phyloP scores from a whole-genome alignment of 2,329 filamentous ascomycete species.

The Hymenotorrendiella dingleyae region DNA sequence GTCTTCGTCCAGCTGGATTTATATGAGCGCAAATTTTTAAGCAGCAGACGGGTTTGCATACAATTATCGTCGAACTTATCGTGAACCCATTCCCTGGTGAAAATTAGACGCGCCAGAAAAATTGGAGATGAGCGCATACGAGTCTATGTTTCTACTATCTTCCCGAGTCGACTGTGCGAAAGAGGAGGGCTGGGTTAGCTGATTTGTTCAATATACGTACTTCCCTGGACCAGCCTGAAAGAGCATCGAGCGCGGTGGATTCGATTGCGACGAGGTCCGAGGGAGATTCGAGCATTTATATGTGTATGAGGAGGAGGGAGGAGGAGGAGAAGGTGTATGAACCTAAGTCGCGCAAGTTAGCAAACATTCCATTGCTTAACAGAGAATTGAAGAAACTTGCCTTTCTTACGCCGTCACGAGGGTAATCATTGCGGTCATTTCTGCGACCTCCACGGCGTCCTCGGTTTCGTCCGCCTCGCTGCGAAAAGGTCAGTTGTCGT shows the following conservation, averaged over 20 bases:
- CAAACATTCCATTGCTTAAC: background rate
- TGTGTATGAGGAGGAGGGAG: conserved; percentile 25
- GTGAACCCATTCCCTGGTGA: conserved; percentile 80
- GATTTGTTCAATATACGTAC: conserved; percentile 37
- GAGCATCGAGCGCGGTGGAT: conserved; percentile 28
- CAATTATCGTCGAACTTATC: conserved; percentile 78
- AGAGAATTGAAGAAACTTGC: conserved; percentile 43
- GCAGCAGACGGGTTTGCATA: conserved; percentile 22
- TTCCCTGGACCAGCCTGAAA: conserved; percentile 30
- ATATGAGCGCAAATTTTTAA: conserved; percentile 17
- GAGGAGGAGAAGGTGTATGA: conserved; percentile 33
- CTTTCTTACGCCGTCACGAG: conserved; percentile 88
- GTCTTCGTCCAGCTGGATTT: conserved; percentile 24
- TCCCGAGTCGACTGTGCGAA: conserved; percentile 55
- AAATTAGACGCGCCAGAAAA: conserved; percentile 4
- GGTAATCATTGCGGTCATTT: conserved; percentile 42
- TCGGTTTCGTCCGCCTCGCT: conserved; percentile 28
- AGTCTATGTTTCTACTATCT: conserved; percentile 60
- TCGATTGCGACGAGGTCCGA: conserved; percentile 26
- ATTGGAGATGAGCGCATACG: conserved; percentile 42
- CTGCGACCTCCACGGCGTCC: conserved; percentile 29
- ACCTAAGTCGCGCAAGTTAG: conserved; percentile 24
- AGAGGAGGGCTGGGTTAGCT: conserved; percentile 39
- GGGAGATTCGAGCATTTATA: conserved; percentile 30
- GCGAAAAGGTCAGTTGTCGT: conserved; percentile 12